Evolutionary conservation across 805 yeast species (phyloP), one percentile per base, ranked within the genome.

Genomic region (Yarrowia alimentaria): DNA sequence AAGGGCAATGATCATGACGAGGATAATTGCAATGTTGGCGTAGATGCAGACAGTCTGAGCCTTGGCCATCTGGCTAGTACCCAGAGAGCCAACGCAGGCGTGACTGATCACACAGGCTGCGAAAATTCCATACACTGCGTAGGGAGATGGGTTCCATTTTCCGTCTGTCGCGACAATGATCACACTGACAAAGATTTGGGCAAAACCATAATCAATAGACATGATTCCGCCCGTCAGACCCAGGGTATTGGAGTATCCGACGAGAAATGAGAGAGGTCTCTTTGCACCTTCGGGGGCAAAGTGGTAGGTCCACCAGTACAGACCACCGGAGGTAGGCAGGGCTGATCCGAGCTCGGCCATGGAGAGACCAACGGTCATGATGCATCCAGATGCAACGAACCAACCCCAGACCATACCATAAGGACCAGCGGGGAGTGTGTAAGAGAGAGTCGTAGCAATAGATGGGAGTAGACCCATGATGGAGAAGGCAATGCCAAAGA

Each of bases 271-370:
- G 30, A 81, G 47, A 62, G 1, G 81, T 78, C 20, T 74, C 73
- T 60, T 76, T 71, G 26, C 70, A 56, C 59, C 56, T 35, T 69
- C 74, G 1, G 87, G 89, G 18, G 88, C 79, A 61, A 79, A 82
- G 61, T 79, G 74, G 63, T 72, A 78, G 1, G 85, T 78, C 81
- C 84, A 80, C 64, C 76, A 79, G 61, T 81, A 83, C 26, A 83
- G 67, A 7, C 90, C 90, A 51, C 90, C 90, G 20, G 84, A 77
- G 1, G 90, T 83, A 21, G 91, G 90, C 56, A 80, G 75, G 1
- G 87, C 76, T 28, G 82, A 75, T 1, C 83, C 85, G 54, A 81
- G 64, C 59, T 81, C 83, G 4, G 85, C 71, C 80, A 84, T 76
- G 17, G 83, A 69, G 7, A 75, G 55, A 14, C 87, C 88, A 13